Evolutionary conservation across 257 asterid species (phyloP), one percentile per base, ranked within the genome.

Genomic region (Perilla frutescens): DNA sequence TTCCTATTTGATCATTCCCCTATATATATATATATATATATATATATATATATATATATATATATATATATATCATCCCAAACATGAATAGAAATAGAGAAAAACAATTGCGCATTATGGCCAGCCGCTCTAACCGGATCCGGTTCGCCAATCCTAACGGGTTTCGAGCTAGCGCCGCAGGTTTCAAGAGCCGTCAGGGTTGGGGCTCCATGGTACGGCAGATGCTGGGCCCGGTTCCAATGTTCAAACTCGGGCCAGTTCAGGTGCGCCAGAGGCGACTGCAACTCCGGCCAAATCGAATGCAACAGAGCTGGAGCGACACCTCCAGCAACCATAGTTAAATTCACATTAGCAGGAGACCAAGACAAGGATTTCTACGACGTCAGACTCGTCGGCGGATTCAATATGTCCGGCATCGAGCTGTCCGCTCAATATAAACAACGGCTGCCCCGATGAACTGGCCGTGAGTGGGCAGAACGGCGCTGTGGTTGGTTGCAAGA

Each of bases 371-470:
- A 86, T 43, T 88, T 79, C 59, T 88, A 76, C 43, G 89, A 87
- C 6, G 47, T 86, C 5, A 86, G 88, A 32, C 77, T 81, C 1
- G 89, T 84, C 3, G 90, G 86, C 32, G 91, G 90, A 0, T 88
- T 84, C 76, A 88, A 88, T 64, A 53, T 83, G 0, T 7, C 64
- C 60, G 0, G 1, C 80, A 1, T 66, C 77, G 2, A 43, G 66
- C 8, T 88, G 91, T 13, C 76, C 80, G 1, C 75, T 31, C 0
- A 72, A 88, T 54, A 62, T 88, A 5, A 87, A 31, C 29, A 8
- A 12, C 0, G 75, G 39, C 5, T 56, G 88, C 34, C 87, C 89
- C 3, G 15, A 13, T 3, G 84, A 87, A 5, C 54, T 89, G 71
- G 81, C 76, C 0, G 40, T 83, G 2, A 73, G 41, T 41, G 79